These are phyloP conservation scores for Lepidium aucheri DNA, from an alignment of 345 rosid genomes.

Conservation along the genomic window DNA sequence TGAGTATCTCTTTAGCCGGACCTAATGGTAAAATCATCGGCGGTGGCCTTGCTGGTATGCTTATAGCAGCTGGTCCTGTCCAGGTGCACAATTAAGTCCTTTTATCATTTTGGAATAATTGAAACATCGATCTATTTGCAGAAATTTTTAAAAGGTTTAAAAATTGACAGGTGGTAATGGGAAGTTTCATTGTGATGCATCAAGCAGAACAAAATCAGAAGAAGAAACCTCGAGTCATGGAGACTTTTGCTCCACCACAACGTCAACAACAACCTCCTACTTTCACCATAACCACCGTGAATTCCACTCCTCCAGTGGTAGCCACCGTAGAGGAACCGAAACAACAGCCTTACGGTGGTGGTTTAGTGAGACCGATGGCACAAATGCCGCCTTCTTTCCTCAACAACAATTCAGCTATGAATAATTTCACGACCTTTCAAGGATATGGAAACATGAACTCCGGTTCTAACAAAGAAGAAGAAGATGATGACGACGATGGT, in stretches of 20 bases:
- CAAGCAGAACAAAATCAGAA: conserved; percentile 62
- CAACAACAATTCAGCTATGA: conserved; percentile 32
- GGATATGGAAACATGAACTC: conserved; percentile 32
- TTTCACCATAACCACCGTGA: conserved; percentile 31
- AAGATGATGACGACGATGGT: conserved; percentile 32
- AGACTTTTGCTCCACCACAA: conserved; percentile 18
- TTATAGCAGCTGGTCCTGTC: conserved; percentile 91
- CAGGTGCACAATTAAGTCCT: conserved; percentile 39
- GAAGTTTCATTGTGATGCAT: conserved; percentile 75
- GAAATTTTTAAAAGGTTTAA: background rate
- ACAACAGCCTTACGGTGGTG: conserved; percentile 14
- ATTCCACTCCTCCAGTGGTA: conserved; percentile 30
- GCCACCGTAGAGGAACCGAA: conserved; percentile 22
- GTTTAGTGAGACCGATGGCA: conserved; percentile 39
- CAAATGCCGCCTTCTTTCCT: conserved; percentile 28
- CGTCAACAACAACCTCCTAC: conserved; percentile 16
- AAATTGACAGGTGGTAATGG: conserved; percentile 64
- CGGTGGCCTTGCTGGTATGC: conserved; percentile 84
- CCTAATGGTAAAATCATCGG: conserved; percentile 90
- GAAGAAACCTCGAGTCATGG: conserved; percentile 41
- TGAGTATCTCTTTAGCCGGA: conserved; percentile 91
- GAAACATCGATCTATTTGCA: too few species aligned
- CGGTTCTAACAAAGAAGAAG: conserved; percentile 8
- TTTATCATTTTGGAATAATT: background rate
- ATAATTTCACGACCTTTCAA: conserved; percentile 26